Conservation (phyloP, 768 basidiomycete genomes). For the Phylloporus sp. region DNA sequence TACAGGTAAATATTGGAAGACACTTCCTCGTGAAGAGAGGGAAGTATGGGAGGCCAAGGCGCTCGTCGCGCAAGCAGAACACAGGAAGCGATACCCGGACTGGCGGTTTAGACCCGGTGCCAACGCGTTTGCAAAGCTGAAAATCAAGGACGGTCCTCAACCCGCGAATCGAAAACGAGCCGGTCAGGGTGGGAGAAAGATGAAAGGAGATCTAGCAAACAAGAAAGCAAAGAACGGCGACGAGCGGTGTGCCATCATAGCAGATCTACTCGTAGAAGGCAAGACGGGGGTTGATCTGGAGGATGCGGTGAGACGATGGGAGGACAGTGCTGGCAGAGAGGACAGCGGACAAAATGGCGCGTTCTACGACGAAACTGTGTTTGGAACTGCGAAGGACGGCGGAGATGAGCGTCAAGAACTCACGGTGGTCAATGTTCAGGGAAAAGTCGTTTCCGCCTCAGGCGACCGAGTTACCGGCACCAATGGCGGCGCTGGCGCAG, state of each 20-base stretch:
- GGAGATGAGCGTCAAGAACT: slow-evolving; percentile 26
- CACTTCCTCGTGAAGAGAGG: slow-evolving; percentile 61
- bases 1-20: slow-evolving; percentile 71
- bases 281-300: slow-evolving; percentile 62
- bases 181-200: slow-evolving; percentile 26
- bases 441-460: slow-evolving; percentile 4
- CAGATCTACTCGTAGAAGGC: slow-evolving; percentile 60
- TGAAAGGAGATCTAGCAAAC: slow-evolving; percentile 28
- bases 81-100: slow-evolving; percentile 70
- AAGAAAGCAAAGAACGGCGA: slow-evolving; percentile 37
- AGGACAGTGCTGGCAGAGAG: slow-evolving; percentile 12
- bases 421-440: slow-evolving; percentile 5
- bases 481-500: not conserved
- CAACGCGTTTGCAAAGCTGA: slow-evolving; percentile 37
- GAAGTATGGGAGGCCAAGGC: slow-evolving; percentile 78
- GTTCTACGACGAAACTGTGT: not conserved
- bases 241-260: slow-evolving; percentile 63
- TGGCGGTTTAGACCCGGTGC: slow-evolving; percentile 78
- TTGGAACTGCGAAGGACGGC: slow-evolving; percentile 8
- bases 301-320: slow-evolving; percentile 55
- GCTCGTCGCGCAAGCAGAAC: slow-evolving; percentile 65
- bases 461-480: not conserved
- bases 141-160: slow-evolving; percentile 40
- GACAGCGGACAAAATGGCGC: slow-evolving; percentile 2
- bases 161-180: slow-evolving; percentile 25